Base-by-base conservation (phyloP, 495 filamentous ascomycete genomes). In the Penicillium salamii region DNA sequence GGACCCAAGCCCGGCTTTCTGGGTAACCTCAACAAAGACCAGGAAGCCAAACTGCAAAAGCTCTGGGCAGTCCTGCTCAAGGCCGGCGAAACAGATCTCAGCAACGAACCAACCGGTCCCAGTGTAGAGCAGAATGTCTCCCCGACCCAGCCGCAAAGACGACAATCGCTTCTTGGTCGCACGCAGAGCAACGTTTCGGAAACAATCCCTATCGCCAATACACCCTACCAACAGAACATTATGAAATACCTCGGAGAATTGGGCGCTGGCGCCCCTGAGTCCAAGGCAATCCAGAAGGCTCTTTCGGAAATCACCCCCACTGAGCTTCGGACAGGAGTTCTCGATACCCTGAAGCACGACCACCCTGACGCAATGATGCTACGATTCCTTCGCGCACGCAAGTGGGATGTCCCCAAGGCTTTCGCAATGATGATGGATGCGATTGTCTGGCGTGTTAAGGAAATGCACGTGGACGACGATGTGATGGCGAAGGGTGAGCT, bases 371-470 rank as follows among this genome's bases (percentile, higher is more conserved):
- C 79, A 1, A 73, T 97, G 34, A 72, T 96, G n/a, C 74, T 97
- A 36, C 86, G 93, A 15, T 98, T 96, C 63, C 72, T 98, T 39
- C 79, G 93, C 28, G 93, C 93, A 14, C 78, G 93, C 21, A 97
- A 97, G 66, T 98, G 93, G 93, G 87, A 97, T 59, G 80, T 96
- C 12, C 82, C 90, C 31, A 89, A 87, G 59, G 90, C 91, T 8
- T 79, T 97, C 20, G 79, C 90, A 33, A 97, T 97, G 93, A 72
- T 96, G 69, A 79, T 96, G 44, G 83, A 85, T 3, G 91, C 92
- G 0, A 88, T 96, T 78, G 82, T 87, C 54, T 98, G 92, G 93
- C 80, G 93, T 31, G 67, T 78, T 6, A 77, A 82, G 46, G 88
- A 91, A 49, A 81, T 88, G 70, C 81, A 87, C 35, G 89, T 97